A percentile compares a stretch with the other conserved stretches of the same genome.
Evolutionary conservation across 306 rosid species (phyloP).

Genomic region (Luffa acutangula): DNA sequence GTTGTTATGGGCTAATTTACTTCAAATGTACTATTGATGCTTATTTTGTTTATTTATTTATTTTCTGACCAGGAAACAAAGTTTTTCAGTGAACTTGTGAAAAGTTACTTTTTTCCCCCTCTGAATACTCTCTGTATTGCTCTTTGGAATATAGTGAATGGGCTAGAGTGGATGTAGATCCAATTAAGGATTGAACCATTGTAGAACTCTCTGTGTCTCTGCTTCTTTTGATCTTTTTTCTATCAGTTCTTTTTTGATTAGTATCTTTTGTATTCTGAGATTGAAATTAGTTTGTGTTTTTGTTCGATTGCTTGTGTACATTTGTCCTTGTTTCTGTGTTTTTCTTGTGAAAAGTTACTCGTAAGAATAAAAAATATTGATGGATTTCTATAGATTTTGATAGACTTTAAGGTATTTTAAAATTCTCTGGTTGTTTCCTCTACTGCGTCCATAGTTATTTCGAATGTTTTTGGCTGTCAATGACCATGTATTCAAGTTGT

Average conservation of each 20-base stretch:
- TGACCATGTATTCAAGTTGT: neutral
- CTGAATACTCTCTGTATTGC: no score
- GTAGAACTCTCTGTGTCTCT: no score
- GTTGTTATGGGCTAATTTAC: neutral
- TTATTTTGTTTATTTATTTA: neutral
- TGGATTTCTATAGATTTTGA: neutral
- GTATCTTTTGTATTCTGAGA: no score
- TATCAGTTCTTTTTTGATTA: no score
- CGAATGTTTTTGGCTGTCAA: neutral
- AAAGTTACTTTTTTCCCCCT: neutral
- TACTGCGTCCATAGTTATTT: no score
- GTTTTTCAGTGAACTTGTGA: neutral
- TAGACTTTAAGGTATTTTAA: neutral
- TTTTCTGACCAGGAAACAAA: neutral
- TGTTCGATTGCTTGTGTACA: no score
- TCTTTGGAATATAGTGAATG: no score
- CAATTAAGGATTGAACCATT: no score
- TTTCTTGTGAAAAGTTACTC: neutral
- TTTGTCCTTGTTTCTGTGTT: no score
- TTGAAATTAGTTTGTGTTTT: no score
- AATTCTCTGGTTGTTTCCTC: neutral
- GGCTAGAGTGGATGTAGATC: no score
- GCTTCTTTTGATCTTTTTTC: no score
- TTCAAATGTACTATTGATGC: conserved; percentile 4
- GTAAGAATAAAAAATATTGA: neutral